A percentile compares a stretch with the other conserved stretches of the same genome.
phyloP scores from a whole-genome alignment of 2,329 filamentous ascomycete species.

The Nigrospora oryzae region DNA sequence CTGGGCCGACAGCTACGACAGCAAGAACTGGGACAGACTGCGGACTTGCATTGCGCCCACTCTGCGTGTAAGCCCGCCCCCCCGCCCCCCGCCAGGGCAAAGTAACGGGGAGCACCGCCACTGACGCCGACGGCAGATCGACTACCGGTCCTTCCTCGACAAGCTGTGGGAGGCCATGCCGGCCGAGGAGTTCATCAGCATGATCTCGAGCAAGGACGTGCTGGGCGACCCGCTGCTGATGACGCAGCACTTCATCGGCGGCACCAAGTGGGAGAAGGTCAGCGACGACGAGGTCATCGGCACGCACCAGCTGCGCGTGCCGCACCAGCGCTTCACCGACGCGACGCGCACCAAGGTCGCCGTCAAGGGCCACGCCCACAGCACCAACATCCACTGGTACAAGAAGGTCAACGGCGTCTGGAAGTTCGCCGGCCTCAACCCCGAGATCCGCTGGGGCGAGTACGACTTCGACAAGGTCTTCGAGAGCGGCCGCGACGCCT shows the following conservation, averaged over 20 bases:
- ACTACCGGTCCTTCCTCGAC: slow-evolving; percentile 60
- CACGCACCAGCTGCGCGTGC: slow-evolving; percentile 53
- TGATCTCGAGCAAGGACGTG: slow-evolving; percentile 46
- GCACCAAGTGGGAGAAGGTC: slow-evolving; percentile 47
- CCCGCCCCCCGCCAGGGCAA: no score
- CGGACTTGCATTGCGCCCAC: slow-evolving; percentile 54
- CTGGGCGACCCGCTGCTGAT: slow-evolving; percentile 53
- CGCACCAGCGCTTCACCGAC: slow-evolving; percentile 53
- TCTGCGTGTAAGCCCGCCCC: slow-evolving; percentile 28
- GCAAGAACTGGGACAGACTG: slow-evolving; percentile 54
- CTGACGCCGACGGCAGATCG: slow-evolving; percentile 38
- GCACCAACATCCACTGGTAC: slow-evolving; percentile 49
- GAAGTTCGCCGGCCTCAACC: slow-evolving; percentile 51
- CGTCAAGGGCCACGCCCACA: slow-evolving; percentile 53
- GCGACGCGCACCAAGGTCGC: slow-evolving; percentile 34
- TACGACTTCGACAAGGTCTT: slow-evolving; percentile 51
- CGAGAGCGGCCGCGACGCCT: slow-evolving; percentile 27
- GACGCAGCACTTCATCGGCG: slow-evolving; percentile 59
- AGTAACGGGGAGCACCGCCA: neutral
- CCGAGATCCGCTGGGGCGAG: slow-evolving; percentile 48
- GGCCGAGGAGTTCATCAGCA: slow-evolving; percentile 50
- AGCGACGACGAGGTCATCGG: slow-evolving; percentile 51
- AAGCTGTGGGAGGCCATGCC: slow-evolving; percentile 54
- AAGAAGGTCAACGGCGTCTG: slow-evolving; percentile 48
- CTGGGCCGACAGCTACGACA: slow-evolving; percentile 58